Conservation (phyloP, 164 flowering plant genomes). For the Chloranthus sessilifolius region DNA sequence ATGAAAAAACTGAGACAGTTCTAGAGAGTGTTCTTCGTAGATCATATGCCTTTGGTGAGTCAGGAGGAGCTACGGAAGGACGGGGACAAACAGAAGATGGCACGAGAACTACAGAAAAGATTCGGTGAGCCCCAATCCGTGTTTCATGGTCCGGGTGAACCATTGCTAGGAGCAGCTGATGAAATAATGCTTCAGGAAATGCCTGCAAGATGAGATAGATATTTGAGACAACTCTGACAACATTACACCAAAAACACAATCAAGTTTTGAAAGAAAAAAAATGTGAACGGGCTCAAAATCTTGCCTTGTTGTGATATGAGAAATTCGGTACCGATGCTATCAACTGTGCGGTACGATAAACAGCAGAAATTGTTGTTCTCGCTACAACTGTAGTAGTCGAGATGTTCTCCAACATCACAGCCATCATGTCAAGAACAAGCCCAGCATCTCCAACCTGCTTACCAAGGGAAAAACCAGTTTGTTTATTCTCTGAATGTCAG, state of each 20-base stretch:
- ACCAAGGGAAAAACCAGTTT: slow-evolving; percentile 4
- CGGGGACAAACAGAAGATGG: slow-evolving; percentile 78
- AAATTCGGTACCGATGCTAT: slow-evolving; percentile 72
- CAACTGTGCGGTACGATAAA: slow-evolving; percentile 80
- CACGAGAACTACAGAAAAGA: slow-evolving; percentile 88
- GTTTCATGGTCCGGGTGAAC: slow-evolving; percentile 83
- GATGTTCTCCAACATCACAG: slow-evolving; percentile 80
- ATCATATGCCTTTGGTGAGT: slow-evolving; percentile 29
- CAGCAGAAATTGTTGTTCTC: slow-evolving; percentile 65
- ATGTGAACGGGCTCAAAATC: slow-evolving; percentile 4
- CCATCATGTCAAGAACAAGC: slow-evolving; percentile 77
- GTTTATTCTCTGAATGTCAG: background rate
- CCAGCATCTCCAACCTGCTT: slow-evolving; percentile 90
- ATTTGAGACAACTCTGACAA: background rate
- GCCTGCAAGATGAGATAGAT: slow-evolving; percentile 35
- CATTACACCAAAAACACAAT: no score
- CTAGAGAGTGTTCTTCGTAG: slow-evolving; percentile 70
- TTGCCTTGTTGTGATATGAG: slow-evolving; percentile 74
- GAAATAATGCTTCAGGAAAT: slow-evolving; percentile 88
- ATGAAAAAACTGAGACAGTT: slow-evolving; percentile 88
- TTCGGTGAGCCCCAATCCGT: slow-evolving; percentile 78
- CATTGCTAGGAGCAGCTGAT: slow-evolving; percentile 82
- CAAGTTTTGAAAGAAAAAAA: no score
- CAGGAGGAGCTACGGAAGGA: slow-evolving; percentile 19
- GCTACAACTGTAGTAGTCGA: slow-evolving; percentile 52